phyloP scores from a whole-genome alignment of 257 asterid species.

The Plectranthus barbatus region DNA sequence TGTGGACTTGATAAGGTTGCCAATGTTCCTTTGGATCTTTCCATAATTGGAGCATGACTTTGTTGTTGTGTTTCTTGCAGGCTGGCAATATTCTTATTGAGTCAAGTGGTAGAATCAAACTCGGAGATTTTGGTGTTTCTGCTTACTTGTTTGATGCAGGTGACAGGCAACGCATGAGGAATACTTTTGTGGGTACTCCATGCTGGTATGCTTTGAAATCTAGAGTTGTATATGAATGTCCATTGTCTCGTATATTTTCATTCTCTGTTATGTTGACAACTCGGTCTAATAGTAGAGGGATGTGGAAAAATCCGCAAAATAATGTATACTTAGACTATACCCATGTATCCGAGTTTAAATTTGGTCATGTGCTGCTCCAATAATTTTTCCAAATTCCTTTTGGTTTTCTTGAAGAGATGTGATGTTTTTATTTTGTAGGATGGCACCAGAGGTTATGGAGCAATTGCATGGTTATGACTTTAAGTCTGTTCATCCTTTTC shows the following conservation, averaged over 20 bases:
- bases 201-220: slow-evolving; percentile 67
- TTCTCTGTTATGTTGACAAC: background rate
- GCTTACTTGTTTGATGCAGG: slow-evolving; percentile 96
- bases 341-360: background rate
- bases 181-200: slow-evolving; percentile 97
- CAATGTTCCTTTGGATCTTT: background rate
- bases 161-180: slow-evolving; percentile 87
- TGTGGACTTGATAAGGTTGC: background rate
- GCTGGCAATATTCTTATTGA: slow-evolving; percentile 94
- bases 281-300: background rate
- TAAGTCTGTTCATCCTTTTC: slow-evolving; percentile 53
- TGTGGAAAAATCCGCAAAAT: slow-evolving; percentile 1
- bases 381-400: background rate
- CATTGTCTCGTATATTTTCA: background rate
- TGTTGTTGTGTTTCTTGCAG: slow-evolving; percentile 30
- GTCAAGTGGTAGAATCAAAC: slow-evolving; percentile 75
- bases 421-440: slow-evolving; percentile 48
- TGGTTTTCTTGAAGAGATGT: slow-evolving; percentile 7
- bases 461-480: slow-evolving; percentile 91
- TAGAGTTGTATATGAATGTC: background rate
- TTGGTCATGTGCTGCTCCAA: slow-evolving; percentile 7
- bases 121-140: slow-evolving; percentile 99
- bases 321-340: background rate
- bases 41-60: background rate
- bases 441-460: slow-evolving; percentile 99